Percentiles rank a stretch among this genome's conserved stretches.
These are phyloP conservation scores for Podosphaera leucotricha DNA, from an alignment of 2,329 filamentous ascomycete genomes.

Conservation along the genomic window DNA sequence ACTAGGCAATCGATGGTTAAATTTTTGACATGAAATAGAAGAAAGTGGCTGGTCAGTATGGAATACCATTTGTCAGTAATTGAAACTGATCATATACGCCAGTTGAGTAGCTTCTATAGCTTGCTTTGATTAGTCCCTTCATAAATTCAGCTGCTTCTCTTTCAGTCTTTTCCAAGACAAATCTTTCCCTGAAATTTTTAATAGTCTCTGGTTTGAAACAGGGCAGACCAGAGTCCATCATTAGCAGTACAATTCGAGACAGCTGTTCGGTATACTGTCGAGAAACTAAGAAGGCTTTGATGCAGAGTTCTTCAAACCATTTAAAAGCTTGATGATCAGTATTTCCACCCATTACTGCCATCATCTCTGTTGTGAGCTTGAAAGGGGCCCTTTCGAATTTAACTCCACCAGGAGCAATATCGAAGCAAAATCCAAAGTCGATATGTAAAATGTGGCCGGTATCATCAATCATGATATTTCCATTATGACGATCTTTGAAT, in stretches of 20 bases:
- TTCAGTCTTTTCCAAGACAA: constrained; percentile 79
- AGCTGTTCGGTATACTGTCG: constrained; percentile 76
- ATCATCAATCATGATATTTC: constrained; percentile 99
- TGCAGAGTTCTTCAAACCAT: constrained; percentile 88
- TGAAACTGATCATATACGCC: constrained; percentile 97
- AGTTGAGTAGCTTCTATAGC: constrained; percentile 73
- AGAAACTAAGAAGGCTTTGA: constrained; percentile 83
- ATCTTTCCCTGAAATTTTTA: constrained; percentile 73
- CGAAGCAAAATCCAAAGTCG: constrained; percentile 98
- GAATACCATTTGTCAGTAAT: constrained; percentile 88
- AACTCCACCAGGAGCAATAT: constrained; percentile 89
- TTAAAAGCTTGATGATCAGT: constrained; percentile 70
- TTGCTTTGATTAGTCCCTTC: constrained; percentile 70
- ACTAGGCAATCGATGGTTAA: no score
- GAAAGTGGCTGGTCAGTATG: constrained; percentile 27
- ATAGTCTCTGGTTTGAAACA: constrained; percentile 97
- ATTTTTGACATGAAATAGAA: no score
- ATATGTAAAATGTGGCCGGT: constrained; percentile 95
- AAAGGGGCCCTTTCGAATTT: constrained; percentile 96
- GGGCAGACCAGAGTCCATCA: constrained; percentile 87
- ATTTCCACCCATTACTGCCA: constrained; percentile 91
- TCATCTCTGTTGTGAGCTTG: constrained; percentile 93
- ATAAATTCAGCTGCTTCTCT: constrained; percentile 89
- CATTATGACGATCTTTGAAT: constrained; percentile 98
- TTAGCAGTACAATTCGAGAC: constrained; percentile 69